phyloP scores from a whole-genome alignment of 2,329 filamentous ascomycete genomes.

The Phyllosticta citriasiana region DNA sequence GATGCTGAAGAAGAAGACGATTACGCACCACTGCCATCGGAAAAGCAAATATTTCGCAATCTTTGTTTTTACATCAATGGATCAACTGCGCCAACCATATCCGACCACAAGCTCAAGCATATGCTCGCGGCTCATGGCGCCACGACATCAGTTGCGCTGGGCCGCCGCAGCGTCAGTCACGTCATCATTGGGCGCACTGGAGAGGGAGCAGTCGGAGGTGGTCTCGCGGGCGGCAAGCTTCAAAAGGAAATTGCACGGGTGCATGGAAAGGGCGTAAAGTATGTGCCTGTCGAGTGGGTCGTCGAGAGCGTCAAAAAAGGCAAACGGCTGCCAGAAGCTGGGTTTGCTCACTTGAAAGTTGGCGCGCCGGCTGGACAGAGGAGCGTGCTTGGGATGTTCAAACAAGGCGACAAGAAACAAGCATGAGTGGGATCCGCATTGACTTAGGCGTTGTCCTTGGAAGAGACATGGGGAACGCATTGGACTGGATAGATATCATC shows the following conservation, averaged over 20 bases:
- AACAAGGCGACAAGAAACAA: background rate
- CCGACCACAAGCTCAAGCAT: conserved; percentile 77
- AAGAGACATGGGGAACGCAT: background rate
- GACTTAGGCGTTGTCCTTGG: background rate
- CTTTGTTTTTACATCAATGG: conserved; percentile 80
- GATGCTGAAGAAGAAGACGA: background rate
- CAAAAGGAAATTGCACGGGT: conserved; percentile 66
- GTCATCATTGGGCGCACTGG: conserved; percentile 57
- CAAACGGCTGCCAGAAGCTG: conserved; percentile 63
- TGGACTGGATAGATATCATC: background rate
- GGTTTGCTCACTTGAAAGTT: conserved; percentile 54
- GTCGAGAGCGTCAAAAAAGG: conserved; percentile 3
- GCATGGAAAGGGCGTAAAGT: conserved; percentile 63
- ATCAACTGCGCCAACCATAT: conserved; percentile 69
- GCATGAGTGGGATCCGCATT: background rate
- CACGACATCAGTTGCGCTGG: conserved; percentile 58
- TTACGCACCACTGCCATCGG: background rate
- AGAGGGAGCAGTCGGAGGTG: conserved; percentile 54
- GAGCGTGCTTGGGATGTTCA: conserved; percentile 4
- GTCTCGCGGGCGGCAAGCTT: conserved; percentile 66
- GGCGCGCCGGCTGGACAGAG: conserved; percentile 26
- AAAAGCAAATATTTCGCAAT: conserved; percentile 53
- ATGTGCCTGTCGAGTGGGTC: conserved; percentile 68
- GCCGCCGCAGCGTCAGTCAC: conserved; percentile 68
- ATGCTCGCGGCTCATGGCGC: conserved; percentile 67